Evolutionary conservation across 2,329 filamentous ascomycete species (phyloP), one percentile per base, ranked within the genome.

Genomic region (Hypoxylon sp.): DNA sequence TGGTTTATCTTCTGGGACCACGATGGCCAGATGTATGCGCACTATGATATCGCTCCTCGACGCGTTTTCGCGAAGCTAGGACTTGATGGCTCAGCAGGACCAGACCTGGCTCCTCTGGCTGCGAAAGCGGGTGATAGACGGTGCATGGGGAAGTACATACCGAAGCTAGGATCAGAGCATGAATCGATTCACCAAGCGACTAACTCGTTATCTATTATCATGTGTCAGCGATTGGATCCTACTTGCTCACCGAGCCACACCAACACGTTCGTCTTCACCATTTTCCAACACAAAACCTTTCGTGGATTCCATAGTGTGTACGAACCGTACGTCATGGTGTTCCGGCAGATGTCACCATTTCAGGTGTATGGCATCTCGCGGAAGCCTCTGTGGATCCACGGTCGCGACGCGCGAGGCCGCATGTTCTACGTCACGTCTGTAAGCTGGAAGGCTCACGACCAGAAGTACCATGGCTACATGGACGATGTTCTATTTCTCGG

Each of bases 1-100:
- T 90, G 83, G 81, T 90, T 90, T 70, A 66, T 87, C 2, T 90
- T 90, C 78, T 90, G 87, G 87, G 87, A 88, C 67, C 63, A 67
- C 0, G 63, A 78, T 0, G 82, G 81, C 4, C 74, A 80, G 19
- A 77, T 82, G 54, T 87, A 87, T 73, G 80, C 81, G 0, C 87
- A 90, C 73, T 83, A 88, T 74, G 86, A 89, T 68, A 73, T 88
- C 1, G 70, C 74, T 0, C 87, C 87, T 0, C 78, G 78, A 17
- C 84, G 88, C 0, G 79, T 78, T 0, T 89, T 88, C 70, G 82
- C 86, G 0, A 77, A 79, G 42, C 73, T 88, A 9, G 72, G 73
- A 2, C 39, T 67, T 1, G 83, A 86, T 67, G 87, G 86, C 3
- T 80, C 80, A 0, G 82, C 81, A 0, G 84, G 85, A 0, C 75